Conservation (phyloP, 257 asterid species). For the Galeopsis tetrahit region DNA sequence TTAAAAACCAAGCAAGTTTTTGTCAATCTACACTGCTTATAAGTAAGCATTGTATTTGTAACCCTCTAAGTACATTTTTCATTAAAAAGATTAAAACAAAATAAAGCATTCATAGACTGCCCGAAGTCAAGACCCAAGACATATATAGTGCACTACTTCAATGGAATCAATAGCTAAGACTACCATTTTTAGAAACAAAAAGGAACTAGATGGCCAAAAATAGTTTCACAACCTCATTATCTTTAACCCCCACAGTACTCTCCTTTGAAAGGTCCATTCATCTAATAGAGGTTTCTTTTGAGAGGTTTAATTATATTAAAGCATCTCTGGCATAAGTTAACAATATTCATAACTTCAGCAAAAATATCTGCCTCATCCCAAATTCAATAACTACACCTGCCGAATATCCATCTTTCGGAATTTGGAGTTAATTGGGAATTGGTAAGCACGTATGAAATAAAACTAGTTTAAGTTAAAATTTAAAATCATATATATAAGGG, state of each 20-base stretch:
- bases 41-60: constrained; percentile 20
- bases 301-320: not conserved
- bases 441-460: not conserved
- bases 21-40: not conserved
- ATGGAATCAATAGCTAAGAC: constrained; percentile 19
- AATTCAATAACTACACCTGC: constrained; percentile 17
- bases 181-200: not conserved
- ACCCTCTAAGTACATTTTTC: constrained; percentile 7
- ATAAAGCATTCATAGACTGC: constrained; percentile 8
- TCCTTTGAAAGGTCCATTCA: not conserved
- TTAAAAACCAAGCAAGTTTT: not conserved
- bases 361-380: constrained; percentile 11
- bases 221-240: not conserved
- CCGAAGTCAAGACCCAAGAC: not conserved
- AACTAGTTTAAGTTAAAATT: not conserved
- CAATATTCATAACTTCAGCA: constrained; percentile 10
- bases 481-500: constrained; percentile 16
- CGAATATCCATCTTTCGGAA: constrained; percentile 14
- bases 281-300: constrained; percentile 6
- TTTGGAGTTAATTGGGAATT: not conserved
- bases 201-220: not conserved
- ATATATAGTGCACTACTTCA: constrained; percentile 11
- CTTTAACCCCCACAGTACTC: not conserved
- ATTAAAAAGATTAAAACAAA: not conserved
- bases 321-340: constrained; percentile 13